These are phyloP conservation scores for Hyphopichia khmerensis DNA, from an alignment of 1,139 yeast species.

Conservation along the genomic window DNA sequence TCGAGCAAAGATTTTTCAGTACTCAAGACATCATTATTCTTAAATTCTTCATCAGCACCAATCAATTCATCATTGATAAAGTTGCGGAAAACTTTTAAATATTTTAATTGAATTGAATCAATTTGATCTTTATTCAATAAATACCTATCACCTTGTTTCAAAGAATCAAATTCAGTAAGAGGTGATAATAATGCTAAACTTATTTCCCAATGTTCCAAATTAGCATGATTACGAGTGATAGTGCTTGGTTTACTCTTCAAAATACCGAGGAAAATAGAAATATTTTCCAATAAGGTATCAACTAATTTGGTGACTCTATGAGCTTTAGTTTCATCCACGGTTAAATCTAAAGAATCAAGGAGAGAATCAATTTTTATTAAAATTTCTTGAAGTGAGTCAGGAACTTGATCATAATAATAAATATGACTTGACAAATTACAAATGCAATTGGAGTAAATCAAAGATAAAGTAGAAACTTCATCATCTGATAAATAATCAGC, in stretches of 20 bases:
- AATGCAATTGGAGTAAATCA: conserved; percentile 47
- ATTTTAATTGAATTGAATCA: conserved; percentile 30
- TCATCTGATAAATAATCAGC: conserved; percentile 18
- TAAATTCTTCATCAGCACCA: conserved; percentile 7
- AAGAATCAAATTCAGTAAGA: conserved; percentile 17
- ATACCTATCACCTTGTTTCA: conserved; percentile 8
- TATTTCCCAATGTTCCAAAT: conserved; percentile 45
- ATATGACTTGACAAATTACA: conserved; percentile 68
- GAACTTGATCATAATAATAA: conserved; percentile 75
- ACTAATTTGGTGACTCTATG: conserved; percentile 24
- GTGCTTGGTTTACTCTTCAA: conserved; percentile 31
- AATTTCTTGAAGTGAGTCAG: conserved; percentile 69
- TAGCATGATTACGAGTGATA: conserved; percentile 41
- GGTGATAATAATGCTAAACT: conserved; percentile 36
- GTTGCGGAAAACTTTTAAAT: conserved; percentile 31
- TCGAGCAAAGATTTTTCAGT: conserved; percentile 9
- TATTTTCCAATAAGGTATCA: conserved; percentile 30
- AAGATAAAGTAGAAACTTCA: conserved; percentile 25
- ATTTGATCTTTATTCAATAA: conserved; percentile 24
- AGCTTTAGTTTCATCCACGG: conserved; percentile 12
- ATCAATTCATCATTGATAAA: conserved; percentile 35
- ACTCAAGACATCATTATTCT: conserved; percentile 4
- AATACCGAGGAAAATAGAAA: conserved; percentile 30
- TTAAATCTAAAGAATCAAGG: conserved; percentile 14
- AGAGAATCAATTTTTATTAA: conserved; percentile 38